phyloP scores from a whole-genome alignment of 176 grass and related monocot species.

The Bothriochloa decipiens region DNA sequence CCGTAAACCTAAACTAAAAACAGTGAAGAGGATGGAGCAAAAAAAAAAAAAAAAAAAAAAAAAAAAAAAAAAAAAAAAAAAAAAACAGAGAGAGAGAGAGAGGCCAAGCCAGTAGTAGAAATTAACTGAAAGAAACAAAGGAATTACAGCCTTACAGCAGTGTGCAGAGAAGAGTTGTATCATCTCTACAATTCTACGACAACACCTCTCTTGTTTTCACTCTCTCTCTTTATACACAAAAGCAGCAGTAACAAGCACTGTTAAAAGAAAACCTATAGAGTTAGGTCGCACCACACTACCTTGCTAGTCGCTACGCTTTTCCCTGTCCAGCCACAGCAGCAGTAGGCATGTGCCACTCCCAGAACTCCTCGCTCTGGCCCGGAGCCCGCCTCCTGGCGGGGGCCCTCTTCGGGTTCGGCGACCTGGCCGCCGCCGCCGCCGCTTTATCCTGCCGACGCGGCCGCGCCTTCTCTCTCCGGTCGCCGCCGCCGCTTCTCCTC shows the following conservation, averaged over 20 bases:
- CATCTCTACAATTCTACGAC: background rate
- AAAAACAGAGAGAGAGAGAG: background rate
- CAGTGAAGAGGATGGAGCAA: too few species aligned
- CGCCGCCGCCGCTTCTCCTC: background rate
- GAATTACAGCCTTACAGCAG: background rate
- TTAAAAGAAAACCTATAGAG: background rate
- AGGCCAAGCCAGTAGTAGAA: background rate
- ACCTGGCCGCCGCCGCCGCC: background rate
- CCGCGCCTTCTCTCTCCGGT: background rate
- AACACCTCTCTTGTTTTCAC: background rate
- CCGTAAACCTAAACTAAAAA: too few species aligned
- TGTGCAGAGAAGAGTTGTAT: background rate
- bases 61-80: too few species aligned
- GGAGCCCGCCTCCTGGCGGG: background rate
- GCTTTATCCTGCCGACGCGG: background rate
- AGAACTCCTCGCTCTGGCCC: slow-evolving; percentile 41
- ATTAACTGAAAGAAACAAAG: slow-evolving; percentile 15
- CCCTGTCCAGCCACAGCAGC: background rate
- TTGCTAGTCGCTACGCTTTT: slow-evolving; percentile 23
- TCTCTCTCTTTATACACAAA: background rate
- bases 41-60: too few species aligned
- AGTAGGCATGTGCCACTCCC: slow-evolving; percentile 41
- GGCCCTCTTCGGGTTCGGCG: slow-evolving; percentile 32
- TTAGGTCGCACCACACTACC: background rate
- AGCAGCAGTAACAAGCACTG: background rate